phyloP scores from a whole-genome alignment of 192 early-diverging fungal species.

The Entomortierella chlamydospora region DNA sequence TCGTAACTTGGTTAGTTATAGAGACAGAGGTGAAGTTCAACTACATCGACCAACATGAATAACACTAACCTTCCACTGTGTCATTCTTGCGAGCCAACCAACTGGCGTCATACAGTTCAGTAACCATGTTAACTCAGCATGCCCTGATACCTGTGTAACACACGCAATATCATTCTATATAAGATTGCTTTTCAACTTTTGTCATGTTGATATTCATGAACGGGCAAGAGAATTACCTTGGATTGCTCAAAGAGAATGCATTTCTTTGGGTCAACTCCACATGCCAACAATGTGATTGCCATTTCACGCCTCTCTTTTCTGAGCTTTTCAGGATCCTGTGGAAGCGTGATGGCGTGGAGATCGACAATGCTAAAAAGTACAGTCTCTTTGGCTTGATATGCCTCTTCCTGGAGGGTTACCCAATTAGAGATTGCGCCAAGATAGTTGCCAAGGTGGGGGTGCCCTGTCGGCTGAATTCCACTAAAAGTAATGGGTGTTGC shows the following conservation, averaged over 20 bases:
- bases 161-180: neutral
- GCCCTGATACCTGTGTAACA: constrained; percentile 65
- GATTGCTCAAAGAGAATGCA: constrained; percentile 89
- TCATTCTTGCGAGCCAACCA: constrained; percentile 93
- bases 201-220: too few relatives aligned
- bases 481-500: constrained; percentile 69
- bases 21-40: neutral
- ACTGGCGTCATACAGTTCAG: constrained; percentile 89
- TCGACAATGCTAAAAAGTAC: constrained; percentile 88
- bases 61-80: constrained; percentile 87
- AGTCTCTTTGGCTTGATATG: constrained; percentile 36
- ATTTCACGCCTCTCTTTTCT: constrained; percentile 75
- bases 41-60: neutral
- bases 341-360: constrained; percentile 88
- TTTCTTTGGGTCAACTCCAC: constrained; percentile 81
- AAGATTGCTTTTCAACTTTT: neutral
- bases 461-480: constrained; percentile 95
- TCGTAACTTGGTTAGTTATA: neutral
- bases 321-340: constrained; percentile 73
- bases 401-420: constrained; percentile 76
- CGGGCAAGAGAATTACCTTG: constrained; percentile 53
- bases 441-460: constrained; percentile 95
- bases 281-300: constrained; percentile 83
- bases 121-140: constrained; percentile 89
- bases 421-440: constrained; percentile 91